These are phyloP conservation scores for Chlorella vulgaris DNA, from an alignment of 139 green algal species.

Conservation along the genomic window DNA sequence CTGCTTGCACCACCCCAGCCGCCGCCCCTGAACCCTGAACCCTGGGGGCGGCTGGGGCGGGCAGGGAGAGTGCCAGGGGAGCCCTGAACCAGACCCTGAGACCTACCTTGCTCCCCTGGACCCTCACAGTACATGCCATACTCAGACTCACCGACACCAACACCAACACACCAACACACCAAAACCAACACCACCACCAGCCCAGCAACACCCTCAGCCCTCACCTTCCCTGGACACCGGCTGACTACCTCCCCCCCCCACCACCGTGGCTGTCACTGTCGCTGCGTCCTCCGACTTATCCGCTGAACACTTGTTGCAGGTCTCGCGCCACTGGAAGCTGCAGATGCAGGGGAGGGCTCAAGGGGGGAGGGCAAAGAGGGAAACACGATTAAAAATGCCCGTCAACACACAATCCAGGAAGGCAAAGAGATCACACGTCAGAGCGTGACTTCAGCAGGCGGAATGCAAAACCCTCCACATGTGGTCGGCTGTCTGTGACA, in stretches of 20 bases:
- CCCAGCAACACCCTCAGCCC: no score
- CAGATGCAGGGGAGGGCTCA: neutral
- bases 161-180: neutral
- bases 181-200: neutral
- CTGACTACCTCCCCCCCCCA: constrained; percentile 15
- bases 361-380: neutral
- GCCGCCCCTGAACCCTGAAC: no score
- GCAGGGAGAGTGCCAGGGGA: neutral
- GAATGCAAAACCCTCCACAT: neutral
- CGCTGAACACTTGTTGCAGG: constrained; percentile 57
- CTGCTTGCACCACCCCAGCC: no score
- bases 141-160: neutral
- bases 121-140: no score
- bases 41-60: no score
- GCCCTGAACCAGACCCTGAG: neutral
- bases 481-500: no score
- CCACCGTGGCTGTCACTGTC: constrained; percentile 20
- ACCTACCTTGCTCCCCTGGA: no score
- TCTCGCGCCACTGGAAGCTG: constrained; percentile 60
- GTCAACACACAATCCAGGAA: no score
- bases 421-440: neutral
- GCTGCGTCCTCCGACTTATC: constrained; percentile 12
- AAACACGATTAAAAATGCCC: neutral
- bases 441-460: neutral
- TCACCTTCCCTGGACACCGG: constrained; percentile 4